A percentile compares a stretch with the other conserved stretches of the same genome.
These are phyloP conservation scores for Ophiostoma populinum DNA, from an alignment of 2,329 filamentous ascomycete genomes.

Conservation along the genomic window DNA sequence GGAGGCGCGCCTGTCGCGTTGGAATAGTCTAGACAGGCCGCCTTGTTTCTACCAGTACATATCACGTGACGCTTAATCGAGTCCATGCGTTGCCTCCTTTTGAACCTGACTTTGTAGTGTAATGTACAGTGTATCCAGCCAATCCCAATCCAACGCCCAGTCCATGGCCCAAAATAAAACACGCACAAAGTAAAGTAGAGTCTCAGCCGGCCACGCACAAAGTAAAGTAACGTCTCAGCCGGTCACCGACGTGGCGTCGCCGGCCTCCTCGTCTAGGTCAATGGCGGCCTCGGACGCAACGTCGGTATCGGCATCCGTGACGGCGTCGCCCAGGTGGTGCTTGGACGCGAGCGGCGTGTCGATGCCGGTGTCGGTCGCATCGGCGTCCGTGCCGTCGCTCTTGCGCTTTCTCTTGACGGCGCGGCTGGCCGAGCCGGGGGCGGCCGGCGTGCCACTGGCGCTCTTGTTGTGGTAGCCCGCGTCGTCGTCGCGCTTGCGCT, in stretches of 20 bases:
- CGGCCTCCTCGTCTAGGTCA: neutral
- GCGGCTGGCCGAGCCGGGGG: constrained; percentile 23
- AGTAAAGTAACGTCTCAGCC: too few relatives aligned
- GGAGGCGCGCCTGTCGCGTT: too few relatives aligned
- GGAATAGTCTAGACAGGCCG: neutral
- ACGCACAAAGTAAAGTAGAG: too few relatives aligned
- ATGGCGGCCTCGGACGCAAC: neutral
- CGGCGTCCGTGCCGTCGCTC: constrained; percentile 24
- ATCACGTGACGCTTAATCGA: too few relatives aligned
- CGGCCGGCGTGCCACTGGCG: constrained; percentile 7
- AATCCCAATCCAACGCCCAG: too few relatives aligned
- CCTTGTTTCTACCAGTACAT: too few relatives aligned
- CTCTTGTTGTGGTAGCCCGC: constrained; percentile 41
- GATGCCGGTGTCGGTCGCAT: constrained; percentile 15
- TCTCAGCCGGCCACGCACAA: too few relatives aligned
- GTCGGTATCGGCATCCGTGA: constrained; percentile 1
- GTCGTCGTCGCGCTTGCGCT: constrained; percentile 42
- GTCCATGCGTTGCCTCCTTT: too few relatives aligned
- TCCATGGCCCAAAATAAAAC: too few relatives aligned
- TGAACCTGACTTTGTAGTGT: too few relatives aligned
- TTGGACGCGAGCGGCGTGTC: constrained; percentile 3
- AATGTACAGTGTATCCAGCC: too few relatives aligned
- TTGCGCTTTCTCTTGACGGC: constrained; percentile 42
- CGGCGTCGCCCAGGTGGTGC: constrained; percentile 8
- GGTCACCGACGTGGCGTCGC: too few relatives aligned